Evolutionary conservation across 179 eudicot genomes (phyloP), one percentile per base, ranked within the genome.

Genomic region (Beta macrorhiza): DNA sequence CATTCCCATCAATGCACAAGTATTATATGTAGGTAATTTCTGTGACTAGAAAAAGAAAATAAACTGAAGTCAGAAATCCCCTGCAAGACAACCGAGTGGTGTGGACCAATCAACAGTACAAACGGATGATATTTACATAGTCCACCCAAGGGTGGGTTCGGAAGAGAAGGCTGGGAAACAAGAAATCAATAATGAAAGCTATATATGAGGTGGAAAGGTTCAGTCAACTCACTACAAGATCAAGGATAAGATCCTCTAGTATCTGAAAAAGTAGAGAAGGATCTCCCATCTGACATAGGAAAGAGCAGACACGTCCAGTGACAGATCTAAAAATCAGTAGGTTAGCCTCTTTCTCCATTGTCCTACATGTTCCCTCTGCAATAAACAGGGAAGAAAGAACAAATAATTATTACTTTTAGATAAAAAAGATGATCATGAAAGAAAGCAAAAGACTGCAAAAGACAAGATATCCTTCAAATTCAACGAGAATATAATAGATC

Each of bases 271-370:
- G 89, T 74, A 91, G 89, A 80, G 84, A 67, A 79, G 85, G 87
- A 87, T 93, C 97, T 44, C 99, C 99, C 83, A 95, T 90, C 85
- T 90, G 94, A 70, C 85, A 81, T 85, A 95, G 81, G 84, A 78
- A 87, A 74, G 95, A 91, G 89, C 97, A 89, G 76, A 91, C 82
- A 79, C 72, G 67, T 74, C 86, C 82, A 55, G 94, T 90, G 57
- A 92, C 51, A 20, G 87, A 82, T 86, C 84, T 91, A 69, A 85
- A 91, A 53, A 88, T 87, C 70, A 78, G 85, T 78, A 65, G 82
- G 16, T 79, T 77, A 49, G 84, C 82, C 47, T 82, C 87, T 74
- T 82, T 78, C 80, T 83, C 84, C 64, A 51, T 29, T 62, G 58
- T 22, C 56, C 87, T 78, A 83, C 25, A 78, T 78, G 75, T 78